These are phyloP conservation scores for Nemania sp. DNA, from an alignment of 2,329 filamentous ascomycete genomes.

Conservation along the genomic window DNA sequence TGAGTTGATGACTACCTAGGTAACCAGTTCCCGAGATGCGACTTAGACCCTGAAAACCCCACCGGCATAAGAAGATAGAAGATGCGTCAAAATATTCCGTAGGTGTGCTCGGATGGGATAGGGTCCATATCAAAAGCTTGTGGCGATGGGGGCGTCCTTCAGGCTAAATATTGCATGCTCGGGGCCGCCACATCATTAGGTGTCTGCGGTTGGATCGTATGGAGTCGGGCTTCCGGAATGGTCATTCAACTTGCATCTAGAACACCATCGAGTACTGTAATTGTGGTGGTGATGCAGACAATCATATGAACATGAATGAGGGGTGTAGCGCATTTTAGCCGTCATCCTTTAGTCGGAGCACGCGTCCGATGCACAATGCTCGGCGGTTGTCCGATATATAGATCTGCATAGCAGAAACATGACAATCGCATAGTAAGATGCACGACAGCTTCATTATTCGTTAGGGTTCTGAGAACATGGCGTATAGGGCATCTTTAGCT, in stretches of 20 bases:
- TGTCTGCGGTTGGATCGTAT: conserved; percentile 2
- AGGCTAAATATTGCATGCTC: conserved; percentile 17
- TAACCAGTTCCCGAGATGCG: too few relatives aligned
- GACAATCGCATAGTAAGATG: background rate
- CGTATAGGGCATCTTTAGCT: conserved; percentile 1
- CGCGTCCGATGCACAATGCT: background rate
- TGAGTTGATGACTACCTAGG: too few relatives aligned
- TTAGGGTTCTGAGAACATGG: conserved; percentile 5
- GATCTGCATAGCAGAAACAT: background rate
- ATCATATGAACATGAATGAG: background rate
- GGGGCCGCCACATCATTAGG: background rate
- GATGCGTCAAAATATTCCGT: too few relatives aligned
- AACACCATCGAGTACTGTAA: background rate
- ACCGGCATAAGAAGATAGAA: too few relatives aligned
- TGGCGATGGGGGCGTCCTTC: background rate
- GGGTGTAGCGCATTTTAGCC: conserved; percentile 13
- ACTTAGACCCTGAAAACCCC: too few relatives aligned
- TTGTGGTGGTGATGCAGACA: background rate
- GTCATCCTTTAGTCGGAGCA: conserved; percentile 1
- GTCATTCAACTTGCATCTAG: background rate
- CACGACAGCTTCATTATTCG: background rate
- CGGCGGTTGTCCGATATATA: background rate
- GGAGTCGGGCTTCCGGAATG: conserved; percentile 7
- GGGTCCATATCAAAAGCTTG: too few relatives aligned
- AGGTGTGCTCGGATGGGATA: too few relatives aligned